Percentiles rank a stretch among this genome's conserved stretches.
phyloP scores from a whole-genome alignment of 441 rosid species.

The California macrophylla region DNA sequence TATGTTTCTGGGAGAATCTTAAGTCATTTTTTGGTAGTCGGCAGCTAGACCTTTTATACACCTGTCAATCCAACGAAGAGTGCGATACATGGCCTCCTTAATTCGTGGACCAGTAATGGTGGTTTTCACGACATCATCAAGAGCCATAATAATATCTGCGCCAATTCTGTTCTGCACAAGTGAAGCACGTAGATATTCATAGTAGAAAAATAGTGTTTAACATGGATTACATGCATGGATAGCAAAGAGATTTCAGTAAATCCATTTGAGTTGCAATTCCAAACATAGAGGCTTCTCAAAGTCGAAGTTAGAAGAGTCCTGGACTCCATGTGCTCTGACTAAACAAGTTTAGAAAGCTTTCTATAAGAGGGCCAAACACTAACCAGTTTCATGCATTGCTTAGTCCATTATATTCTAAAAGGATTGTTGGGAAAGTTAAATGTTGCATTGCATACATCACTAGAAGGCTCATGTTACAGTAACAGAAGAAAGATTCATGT shows the following conservation, averaged over 20 bases:
- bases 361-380: too few species aligned
- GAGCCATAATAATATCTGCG: conserved; percentile 81
- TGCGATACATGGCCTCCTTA: conserved; percentile 75
- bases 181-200: conserved; percentile 8
- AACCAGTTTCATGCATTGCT: too few species aligned
- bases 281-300: not conserved
- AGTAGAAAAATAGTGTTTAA: too few species aligned
- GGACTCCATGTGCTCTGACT: too few species aligned
- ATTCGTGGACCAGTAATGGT: conserved; percentile 67
- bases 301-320: too few species aligned
- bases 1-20: not conserved
- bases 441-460: not conserved
- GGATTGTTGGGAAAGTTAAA: not conserved
- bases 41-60: conserved; percentile 45
- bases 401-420: not conserved
- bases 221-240: too few species aligned
- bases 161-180: conserved; percentile 61
- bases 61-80: conserved; percentile 76
- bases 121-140: conserved; percentile 72
- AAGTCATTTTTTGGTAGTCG: conserved; percentile 7
- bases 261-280: not conserved
- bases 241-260: not conserved
- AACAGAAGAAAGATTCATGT: not conserved
- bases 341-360: too few species aligned
- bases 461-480: not conserved